These are phyloP conservation scores for Brassica balearica DNA, from an alignment of 441 rosid species.

Conservation along the genomic window DNA sequence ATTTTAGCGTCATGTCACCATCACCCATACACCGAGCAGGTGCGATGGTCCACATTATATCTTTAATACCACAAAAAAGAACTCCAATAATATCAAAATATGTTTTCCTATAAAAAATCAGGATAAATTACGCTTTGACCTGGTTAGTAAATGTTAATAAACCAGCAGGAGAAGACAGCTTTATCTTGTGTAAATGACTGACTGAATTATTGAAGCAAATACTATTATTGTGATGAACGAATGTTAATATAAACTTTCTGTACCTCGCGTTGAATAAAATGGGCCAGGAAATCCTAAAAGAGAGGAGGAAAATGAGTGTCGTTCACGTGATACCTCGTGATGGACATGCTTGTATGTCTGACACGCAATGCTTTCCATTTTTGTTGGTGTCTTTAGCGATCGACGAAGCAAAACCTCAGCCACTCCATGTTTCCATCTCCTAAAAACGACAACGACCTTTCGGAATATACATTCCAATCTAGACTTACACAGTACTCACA, in stretches of 20 bases:
- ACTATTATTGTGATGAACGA: background rate
- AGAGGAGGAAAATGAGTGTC: conserved; percentile 43
- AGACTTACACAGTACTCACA: conserved; percentile 17
- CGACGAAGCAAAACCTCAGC: conserved; percentile 49
- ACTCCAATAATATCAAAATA: conserved; percentile 14
- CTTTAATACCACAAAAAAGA: background rate
- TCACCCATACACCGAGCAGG: conserved; percentile 41
- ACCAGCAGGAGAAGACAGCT: background rate
- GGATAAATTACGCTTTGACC: background rate
- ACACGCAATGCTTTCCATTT: conserved; percentile 29
- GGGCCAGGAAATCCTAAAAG: conserved; percentile 39
- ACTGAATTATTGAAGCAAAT: background rate
- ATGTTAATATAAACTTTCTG: background rate
- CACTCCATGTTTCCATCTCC: conserved; percentile 40
- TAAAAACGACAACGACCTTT: conserved; percentile 43
- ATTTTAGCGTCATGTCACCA: conserved; percentile 29
- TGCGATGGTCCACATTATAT: conserved; percentile 37
- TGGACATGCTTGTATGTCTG: conserved; percentile 64
- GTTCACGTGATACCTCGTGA: conserved; percentile 67
- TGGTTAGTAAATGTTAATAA: background rate
- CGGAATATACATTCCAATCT: conserved; percentile 27
- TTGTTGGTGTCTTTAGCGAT: conserved; percentile 10
- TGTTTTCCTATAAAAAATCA: background rate
- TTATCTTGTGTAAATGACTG: background rate
- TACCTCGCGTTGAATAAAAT: conserved; percentile 19